Evolutionary conservation across 2,329 filamentous ascomycete genomes (phyloP).

Genomic region (Penicillium nordicum): DNA sequence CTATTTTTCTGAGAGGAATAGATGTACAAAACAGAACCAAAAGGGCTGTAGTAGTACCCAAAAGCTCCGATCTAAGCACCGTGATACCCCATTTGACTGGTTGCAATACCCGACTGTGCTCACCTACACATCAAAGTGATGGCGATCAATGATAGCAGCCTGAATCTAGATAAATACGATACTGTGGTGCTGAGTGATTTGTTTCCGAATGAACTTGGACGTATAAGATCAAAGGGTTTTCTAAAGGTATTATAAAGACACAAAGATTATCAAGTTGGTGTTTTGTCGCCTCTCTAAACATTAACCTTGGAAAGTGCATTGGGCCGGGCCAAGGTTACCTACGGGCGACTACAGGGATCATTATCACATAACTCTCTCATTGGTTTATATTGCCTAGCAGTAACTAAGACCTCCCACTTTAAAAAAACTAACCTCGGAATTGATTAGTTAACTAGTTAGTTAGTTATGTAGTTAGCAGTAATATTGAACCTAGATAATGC

Average conservation of each 20-base stretch:
- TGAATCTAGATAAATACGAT: slow-evolving; percentile 17
- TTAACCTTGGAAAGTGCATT: background rate
- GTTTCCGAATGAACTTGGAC: background rate
- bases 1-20: background rate
- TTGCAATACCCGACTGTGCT: background rate
- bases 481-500: too few relatives aligned
- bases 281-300: background rate
- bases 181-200: background rate
- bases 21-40: background rate
- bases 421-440: too few relatives aligned
- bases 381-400: too few relatives aligned
- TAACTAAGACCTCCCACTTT: too few relatives aligned
- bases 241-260: too few relatives aligned
- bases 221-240: background rate
- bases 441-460: too few relatives aligned
- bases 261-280: background rate
- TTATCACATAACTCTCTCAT: too few relatives aligned
- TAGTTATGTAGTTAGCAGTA: too few relatives aligned
- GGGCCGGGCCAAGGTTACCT: background rate
- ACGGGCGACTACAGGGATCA: too few relatives aligned
- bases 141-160: background rate
- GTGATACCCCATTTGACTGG: background rate
- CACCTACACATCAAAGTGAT: background rate
- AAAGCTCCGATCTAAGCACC: background rate
- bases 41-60: background rate